Conservation (phyloP, 164 flowering plant species). For the Vitis rotundifolia region DNA sequence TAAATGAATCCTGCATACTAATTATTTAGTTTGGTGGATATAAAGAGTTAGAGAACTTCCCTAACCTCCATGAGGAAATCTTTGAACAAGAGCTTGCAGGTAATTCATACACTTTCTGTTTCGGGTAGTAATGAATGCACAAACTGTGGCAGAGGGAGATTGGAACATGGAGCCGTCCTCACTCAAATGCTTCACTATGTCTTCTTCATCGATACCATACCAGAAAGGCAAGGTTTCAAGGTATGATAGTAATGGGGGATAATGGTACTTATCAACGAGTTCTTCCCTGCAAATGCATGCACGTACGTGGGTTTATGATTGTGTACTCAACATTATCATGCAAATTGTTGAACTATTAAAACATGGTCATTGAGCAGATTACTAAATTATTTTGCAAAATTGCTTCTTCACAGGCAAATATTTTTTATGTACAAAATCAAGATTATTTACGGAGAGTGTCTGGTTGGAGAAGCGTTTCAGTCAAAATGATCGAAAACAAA, state of each 20-base stretch:
- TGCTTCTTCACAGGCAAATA: too few relatives aligned
- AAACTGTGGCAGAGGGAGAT: slow-evolving; percentile 48
- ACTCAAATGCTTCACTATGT: slow-evolving; percentile 19
- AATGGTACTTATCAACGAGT: slow-evolving; percentile 3
- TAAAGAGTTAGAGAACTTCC: too few relatives aligned
- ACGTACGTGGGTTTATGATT: too few relatives aligned
- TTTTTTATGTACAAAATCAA: too few relatives aligned
- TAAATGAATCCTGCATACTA: too few relatives aligned
- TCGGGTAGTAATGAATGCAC: slow-evolving; percentile 35
- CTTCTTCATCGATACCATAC: slow-evolving; percentile 10
- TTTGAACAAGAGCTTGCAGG: slow-evolving; percentile 31
- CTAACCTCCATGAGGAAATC: slow-evolving; percentile 34
- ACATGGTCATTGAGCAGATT: too few relatives aligned
- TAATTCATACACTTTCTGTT: slow-evolving; percentile 23
- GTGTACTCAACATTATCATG: not conserved
- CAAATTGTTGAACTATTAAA: too few relatives aligned
- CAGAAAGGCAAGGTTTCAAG: slow-evolving; percentile 37
- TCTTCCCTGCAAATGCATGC: slow-evolving; percentile 26
- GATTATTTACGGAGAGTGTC: too few relatives aligned
- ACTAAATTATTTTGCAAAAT: too few relatives aligned
- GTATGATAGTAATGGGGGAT: slow-evolving; percentile 27
- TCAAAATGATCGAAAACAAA: too few relatives aligned
- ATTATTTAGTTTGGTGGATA: too few relatives aligned
- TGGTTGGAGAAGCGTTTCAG: too few relatives aligned
- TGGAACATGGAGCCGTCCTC: slow-evolving; percentile 44